phyloP scores from a whole-genome alignment of 352 stramenopile species.

The Globisporangium parvum region DNA sequence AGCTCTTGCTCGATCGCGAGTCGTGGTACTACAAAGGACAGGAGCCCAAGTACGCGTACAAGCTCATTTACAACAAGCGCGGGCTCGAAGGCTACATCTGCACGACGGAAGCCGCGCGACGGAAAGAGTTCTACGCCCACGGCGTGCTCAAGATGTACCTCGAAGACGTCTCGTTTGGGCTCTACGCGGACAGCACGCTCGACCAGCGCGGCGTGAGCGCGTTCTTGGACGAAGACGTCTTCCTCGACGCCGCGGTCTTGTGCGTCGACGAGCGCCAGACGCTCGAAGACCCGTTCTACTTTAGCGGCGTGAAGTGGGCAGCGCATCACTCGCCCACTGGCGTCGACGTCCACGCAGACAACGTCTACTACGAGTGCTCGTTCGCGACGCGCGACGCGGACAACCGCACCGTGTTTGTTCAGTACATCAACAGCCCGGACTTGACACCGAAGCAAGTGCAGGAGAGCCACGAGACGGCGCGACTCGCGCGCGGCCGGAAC shows the following conservation, averaged over 20 bases:
- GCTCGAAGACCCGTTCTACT: conserved; percentile 40
- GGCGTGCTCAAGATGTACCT: conserved; percentile 11
- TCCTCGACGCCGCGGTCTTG: conserved; percentile 42
- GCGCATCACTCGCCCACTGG: not conserved
- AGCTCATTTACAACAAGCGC: conserved; percentile 27
- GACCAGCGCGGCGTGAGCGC: conserved; percentile 32
- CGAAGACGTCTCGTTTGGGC: conserved; percentile 25
- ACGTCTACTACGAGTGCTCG: conserved; percentile 13
- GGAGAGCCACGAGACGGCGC: not conserved
- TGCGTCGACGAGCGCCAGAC: conserved; percentile 27
- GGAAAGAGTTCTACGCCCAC: conserved; percentile 11
- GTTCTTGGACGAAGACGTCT: conserved; percentile 12
- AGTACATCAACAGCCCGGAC: conserved; percentile 12
- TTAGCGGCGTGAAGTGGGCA: conserved; percentile 49
- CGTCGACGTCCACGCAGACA: conserved; percentile 1
- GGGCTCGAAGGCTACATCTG: conserved; percentile 20
- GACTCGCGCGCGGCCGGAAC: not conserved
- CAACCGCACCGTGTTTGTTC: conserved; percentile 9
- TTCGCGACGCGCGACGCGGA: conserved; percentile 8
- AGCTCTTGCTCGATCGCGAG: conserved; percentile 6
- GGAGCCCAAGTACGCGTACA: conserved; percentile 13
- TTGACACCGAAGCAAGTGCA: conserved; percentile 1
- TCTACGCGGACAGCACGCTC: conserved; percentile 41
- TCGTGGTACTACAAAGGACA: conserved; percentile 13
- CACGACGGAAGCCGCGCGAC: conserved; percentile 7